These are phyloP conservation scores for Boletus rubroflammeus DNA, from an alignment of 768 basidiomycete genomes.

Conservation along the genomic window DNA sequence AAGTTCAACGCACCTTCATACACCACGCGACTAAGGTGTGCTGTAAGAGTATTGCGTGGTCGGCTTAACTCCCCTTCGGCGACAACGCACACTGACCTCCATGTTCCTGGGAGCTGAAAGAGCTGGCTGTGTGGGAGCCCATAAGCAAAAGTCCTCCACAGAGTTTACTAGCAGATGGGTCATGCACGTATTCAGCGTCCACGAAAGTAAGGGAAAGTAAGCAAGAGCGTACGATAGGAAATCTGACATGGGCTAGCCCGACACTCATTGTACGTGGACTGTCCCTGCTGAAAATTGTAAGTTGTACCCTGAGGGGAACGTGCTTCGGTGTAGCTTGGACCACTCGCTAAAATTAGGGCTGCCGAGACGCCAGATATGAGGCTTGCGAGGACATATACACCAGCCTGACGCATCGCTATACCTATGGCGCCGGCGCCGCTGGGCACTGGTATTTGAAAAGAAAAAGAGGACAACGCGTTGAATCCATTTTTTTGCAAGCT, in stretches of 20 bases:
- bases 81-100: constrained; percentile 42
- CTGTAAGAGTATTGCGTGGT: constrained; percentile 25
- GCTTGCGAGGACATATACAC: constrained; percentile 17
- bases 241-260: constrained; percentile 64
- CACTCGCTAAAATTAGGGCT: constrained; percentile 15
- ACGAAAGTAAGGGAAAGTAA: not conserved
- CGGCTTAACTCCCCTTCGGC: constrained; percentile 6
- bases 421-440: constrained; percentile 14
- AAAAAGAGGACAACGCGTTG: constrained; percentile 4
- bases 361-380: constrained; percentile 18
- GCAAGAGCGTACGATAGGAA: constrained; percentile 45
- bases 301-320: constrained; percentile 50
- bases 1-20: constrained; percentile 32
- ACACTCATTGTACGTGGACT: constrained; percentile 64
- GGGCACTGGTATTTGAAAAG: constrained; percentile 1
- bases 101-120: constrained; percentile 56
- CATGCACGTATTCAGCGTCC: not conserved
- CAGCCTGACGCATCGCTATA: constrained; percentile 20
- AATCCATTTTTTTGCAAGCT: constrained; percentile 6
- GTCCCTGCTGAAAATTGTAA: constrained; percentile 50
- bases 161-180: constrained; percentile 46
- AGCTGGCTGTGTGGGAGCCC: constrained; percentile 48
- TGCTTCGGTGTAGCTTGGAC: constrained; percentile 38
- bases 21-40: constrained; percentile 56
- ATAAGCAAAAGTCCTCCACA: constrained; percentile 53